Evolutionary conservation across 2,329 filamentous ascomycete genomes (phyloP), one percentile per base, ranked within the genome.

Genomic region (Aspergillus felis): DNA sequence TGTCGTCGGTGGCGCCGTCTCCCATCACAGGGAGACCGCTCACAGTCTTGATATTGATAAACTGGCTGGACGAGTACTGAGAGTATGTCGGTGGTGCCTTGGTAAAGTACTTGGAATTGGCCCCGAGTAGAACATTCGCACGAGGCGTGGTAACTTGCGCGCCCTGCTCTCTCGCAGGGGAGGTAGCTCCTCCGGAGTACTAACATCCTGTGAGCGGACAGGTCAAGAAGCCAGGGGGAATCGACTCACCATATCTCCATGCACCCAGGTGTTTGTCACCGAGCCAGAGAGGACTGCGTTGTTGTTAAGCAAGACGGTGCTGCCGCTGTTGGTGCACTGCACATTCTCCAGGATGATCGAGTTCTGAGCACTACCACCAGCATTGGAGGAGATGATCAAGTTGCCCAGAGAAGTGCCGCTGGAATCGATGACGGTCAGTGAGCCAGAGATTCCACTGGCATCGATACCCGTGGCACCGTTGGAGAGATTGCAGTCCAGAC

Each of bases 1-100:
- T 72, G 55, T 78, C 76, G 50, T 77, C 72, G 1, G 68, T 70
- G 7, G 55, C 56, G 48, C 76, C 75, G 56, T 81, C 79, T 38
- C 79, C 78, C 9, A 73, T 69, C 3, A 80, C 78, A 0, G 66
- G 67, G n/a, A 68, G 64, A 3, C 70, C 72, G 3, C 70, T 61
- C 28, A 80, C 78, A 17, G 70, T 70, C 62, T 80, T 82, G 49
- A 82, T 69, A 54, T 79, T 82, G 41, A 81, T 67, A 35, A 82
- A 69, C 51, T 79, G 72, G 38, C 70, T 67, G 8, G 71, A 64
- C 4, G 70, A 68, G 58, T 77, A 78, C 35, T 78, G 68, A 3
- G 70, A 66, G 54, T 81, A 82, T 50, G 76, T 79, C 6, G 76
- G 79, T 3, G 73, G 68, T 7, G 68, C 58, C 54, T 71, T 71